A percentile compares a stretch with the other conserved stretches of the same genome.
Conservation (phyloP, 306 rosid genomes). For the Macrotyloma uniflorum region DNA sequence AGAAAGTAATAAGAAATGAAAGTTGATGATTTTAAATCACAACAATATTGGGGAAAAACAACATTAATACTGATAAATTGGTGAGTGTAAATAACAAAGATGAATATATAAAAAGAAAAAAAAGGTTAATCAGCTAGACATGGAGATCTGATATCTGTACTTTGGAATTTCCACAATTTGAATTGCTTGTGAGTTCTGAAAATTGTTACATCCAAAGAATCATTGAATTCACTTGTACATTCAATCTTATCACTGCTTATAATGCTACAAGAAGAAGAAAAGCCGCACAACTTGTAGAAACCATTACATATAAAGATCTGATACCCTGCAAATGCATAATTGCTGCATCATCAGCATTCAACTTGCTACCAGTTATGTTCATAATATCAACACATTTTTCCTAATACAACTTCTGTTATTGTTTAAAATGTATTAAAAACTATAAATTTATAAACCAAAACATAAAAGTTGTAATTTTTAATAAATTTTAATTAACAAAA, state of each 20-base stretch:
- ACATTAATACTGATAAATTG: slow-evolving; percentile 5
- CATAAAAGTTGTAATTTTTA: no score
- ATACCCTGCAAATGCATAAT: slow-evolving; percentile 50
- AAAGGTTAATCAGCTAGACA: slow-evolving; percentile 30
- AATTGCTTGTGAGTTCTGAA: slow-evolving; percentile 26
- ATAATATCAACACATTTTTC: no score
- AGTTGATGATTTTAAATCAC: not conserved
- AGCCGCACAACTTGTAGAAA: slow-evolving; percentile 54
- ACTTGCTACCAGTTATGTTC: no score
- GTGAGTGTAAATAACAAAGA: not conserved
- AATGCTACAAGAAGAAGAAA: slow-evolving; percentile 56
- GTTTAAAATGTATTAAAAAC: no score
- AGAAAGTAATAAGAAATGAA: not conserved
- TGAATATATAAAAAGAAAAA: no score
- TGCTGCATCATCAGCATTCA: not conserved
- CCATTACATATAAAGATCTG: slow-evolving; percentile 58
- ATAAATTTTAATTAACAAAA: no score
- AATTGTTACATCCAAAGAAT: slow-evolving; percentile 42
- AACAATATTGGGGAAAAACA: not conserved
- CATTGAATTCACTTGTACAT: not conserved
- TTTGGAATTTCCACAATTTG: slow-evolving; percentile 18
- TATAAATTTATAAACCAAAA: no score
- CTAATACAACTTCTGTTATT: no score
- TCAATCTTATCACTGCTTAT: slow-evolving; percentile 7
- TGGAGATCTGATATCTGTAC: not conserved